Conservation (phyloP, 1,284 basidiomycete species). For the Dichomitus squalens region DNA sequence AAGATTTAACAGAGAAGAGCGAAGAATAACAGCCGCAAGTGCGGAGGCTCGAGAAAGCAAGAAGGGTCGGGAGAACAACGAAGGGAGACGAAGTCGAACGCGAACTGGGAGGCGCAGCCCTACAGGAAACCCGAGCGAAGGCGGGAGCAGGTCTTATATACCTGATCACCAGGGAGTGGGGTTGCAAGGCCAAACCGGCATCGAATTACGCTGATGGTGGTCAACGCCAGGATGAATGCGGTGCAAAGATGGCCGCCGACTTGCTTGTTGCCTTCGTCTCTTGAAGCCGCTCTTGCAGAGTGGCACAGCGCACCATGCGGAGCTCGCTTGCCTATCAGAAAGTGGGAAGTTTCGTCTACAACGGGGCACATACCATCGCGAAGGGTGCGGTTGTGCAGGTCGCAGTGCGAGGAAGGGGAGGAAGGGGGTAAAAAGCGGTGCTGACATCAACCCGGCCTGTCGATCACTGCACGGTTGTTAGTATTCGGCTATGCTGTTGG, state of each 20-base stretch:
- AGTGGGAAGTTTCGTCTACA: neutral
- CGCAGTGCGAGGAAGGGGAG: neutral
- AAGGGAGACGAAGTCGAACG: slow-evolving; percentile 10
- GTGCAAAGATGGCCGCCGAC: slow-evolving; percentile 1
- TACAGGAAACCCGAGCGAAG: neutral
- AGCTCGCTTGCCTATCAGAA: neutral
- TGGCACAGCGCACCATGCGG: neutral
- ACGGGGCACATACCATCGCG: neutral
- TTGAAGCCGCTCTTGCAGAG: neutral
- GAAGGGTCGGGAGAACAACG: slow-evolving; percentile 2
- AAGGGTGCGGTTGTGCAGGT: neutral
- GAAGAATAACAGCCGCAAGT: slow-evolving; percentile 9
- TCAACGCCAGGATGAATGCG: neutral
- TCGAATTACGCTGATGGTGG: slow-evolving; percentile 5
- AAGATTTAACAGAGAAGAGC: neutral
- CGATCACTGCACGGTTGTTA: no score
- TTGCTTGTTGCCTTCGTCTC: neutral
- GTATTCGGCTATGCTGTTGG: no score
- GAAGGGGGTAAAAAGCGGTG: neutral
- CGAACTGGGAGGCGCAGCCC: slow-evolving; percentile 22
- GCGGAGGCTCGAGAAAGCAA: slow-evolving; percentile 4
- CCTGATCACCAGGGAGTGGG: neutral
- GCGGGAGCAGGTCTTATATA: slow-evolving; percentile 15
- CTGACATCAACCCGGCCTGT: neutral
- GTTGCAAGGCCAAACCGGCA: neutral